Evolutionary conservation across 768 basidiomycete species (phyloP).

Genomic region (Tulasnella sp.): DNA sequence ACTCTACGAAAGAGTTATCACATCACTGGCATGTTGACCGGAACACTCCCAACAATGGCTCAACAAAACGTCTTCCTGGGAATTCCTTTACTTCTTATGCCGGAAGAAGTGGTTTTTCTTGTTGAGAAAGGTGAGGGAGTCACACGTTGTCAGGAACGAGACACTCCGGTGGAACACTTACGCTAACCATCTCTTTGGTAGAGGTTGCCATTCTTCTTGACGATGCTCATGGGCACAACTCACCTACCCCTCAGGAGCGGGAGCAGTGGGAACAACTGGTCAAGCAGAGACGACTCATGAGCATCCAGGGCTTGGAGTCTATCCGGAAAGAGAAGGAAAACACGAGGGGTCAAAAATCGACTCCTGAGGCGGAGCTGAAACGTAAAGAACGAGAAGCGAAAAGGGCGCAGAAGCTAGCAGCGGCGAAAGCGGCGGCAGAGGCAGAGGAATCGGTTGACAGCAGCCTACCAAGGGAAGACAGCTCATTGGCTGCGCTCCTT

Average conservation of each 20-base stretch:
- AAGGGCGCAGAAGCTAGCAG: slow-evolving; percentile 18
- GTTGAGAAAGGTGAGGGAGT: slow-evolving; percentile 60
- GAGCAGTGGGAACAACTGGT: slow-evolving; percentile 37
- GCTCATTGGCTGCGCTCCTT: not conserved
- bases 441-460: not conserved
- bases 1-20: slow-evolving; percentile 66
- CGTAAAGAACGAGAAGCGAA: slow-evolving; percentile 44
- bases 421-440: not conserved
- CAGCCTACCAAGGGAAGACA: not conserved
- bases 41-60: slow-evolving; percentile 87
- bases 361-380: slow-evolving; percentile 57
- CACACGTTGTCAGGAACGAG: not conserved
- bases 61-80: slow-evolving; percentile 97
- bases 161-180: not conserved
- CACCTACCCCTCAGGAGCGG: slow-evolving; percentile 40
- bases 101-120: slow-evolving; percentile 86
- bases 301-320: slow-evolving; percentile 27
- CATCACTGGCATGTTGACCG: slow-evolving; percentile 75
- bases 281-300: not conserved
- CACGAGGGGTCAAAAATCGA: slow-evolving; percentile 25
- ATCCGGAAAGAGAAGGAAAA: slow-evolving; percentile 20
- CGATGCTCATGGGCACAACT: slow-evolving; percentile 48
- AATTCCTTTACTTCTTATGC: slow-evolving; percentile 75
- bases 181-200: slow-evolving; percentile 26
- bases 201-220: slow-evolving; percentile 71